Percentiles rank a stretch among this genome's conserved stretches.
Evolutionary conservation across 2,329 filamentous ascomycete species (phyloP).

Genomic region (Stagonosporopsis vannaccii): DNA sequence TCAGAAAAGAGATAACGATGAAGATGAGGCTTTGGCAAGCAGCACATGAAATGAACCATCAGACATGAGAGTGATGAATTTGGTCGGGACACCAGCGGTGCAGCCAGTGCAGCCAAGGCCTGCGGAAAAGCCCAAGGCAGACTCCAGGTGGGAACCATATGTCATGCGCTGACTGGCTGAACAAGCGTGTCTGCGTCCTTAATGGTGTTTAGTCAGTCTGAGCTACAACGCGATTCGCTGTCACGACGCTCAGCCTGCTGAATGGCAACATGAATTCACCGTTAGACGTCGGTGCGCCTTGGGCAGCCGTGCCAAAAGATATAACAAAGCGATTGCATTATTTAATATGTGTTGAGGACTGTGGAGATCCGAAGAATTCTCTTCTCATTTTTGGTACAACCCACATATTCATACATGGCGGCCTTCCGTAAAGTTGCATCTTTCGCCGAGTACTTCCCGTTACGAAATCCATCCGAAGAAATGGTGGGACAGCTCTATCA

Average conservation of each 20-base stretch:
- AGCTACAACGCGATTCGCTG: not conserved
- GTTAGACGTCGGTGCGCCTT: not conserved
- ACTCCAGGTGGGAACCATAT: not conserved
- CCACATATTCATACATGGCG: not conserved
- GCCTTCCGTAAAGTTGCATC: not conserved
- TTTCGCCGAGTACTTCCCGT: not conserved
- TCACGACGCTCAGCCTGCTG: not conserved
- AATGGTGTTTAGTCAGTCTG: not conserved
- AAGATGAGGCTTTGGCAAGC: not conserved
- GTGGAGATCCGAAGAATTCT: no score
- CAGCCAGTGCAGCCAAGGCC: no score
- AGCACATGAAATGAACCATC: not conserved
- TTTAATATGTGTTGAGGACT: no score
- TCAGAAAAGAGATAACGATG: not conserved
- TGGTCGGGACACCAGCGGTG: no score
- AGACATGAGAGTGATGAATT: no score
- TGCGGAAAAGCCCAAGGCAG: not conserved
- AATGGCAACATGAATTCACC: not conserved
- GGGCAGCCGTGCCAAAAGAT: not conserved
- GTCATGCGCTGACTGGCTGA: not conserved
- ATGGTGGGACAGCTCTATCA: not conserved
- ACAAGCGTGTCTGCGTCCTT: not conserved
- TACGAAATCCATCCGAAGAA: not conserved
- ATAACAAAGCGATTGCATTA: not conserved
- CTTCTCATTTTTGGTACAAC: not conserved